Percentiles rank a stretch among this genome's conserved stretches.
phyloP scores from a whole-genome alignment of 768 basidiomycete species.

The Tylopilus sp. region DNA sequence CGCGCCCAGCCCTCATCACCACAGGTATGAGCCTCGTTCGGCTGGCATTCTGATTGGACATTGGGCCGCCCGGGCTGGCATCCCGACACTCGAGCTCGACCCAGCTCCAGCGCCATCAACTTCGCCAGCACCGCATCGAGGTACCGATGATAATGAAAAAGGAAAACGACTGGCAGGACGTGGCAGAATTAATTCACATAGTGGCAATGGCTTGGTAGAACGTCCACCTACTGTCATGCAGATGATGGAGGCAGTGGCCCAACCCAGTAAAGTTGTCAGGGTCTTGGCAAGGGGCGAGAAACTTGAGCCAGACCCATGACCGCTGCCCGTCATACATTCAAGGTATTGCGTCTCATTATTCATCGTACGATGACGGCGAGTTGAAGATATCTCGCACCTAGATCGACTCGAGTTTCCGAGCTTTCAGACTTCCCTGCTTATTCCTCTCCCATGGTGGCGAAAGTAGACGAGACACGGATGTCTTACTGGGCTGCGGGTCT shows the following conservation, averaged over 20 bases:
- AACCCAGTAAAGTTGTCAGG: slow-evolving; percentile 71
- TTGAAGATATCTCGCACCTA: slow-evolving; percentile 2
- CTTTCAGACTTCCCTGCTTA: slow-evolving; percentile 19
- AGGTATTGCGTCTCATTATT: slow-evolving; percentile 6
- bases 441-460: slow-evolving; percentile 14
- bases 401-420: slow-evolving; percentile 15
- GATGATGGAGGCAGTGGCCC: slow-evolving; percentile 76
- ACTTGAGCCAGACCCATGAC: slow-evolving; percentile 50
- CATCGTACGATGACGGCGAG: not conserved
- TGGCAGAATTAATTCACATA: slow-evolving; percentile 30
- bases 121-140: slow-evolving; percentile 18
- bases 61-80: slow-evolving; percentile 66
- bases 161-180: slow-evolving; percentile 25
- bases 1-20: slow-evolving; percentile 49
- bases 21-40: slow-evolving; percentile 63
- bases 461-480: slow-evolving; percentile 21
- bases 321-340: not conserved
- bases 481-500: slow-evolving; percentile 25
- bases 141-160: slow-evolving; percentile 34
- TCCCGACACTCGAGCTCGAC: slow-evolving; percentile 52
- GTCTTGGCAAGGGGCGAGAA: slow-evolving; percentile 85
- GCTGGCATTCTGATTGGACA: slow-evolving; percentile 57
- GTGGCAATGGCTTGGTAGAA: slow-evolving; percentile 51
- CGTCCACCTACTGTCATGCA: slow-evolving; percentile 74
- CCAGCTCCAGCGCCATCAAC: slow-evolving; percentile 28